Conservation (phyloP, 2,329 filamentous ascomycete species). For the Grosmannia huntii region DNA sequence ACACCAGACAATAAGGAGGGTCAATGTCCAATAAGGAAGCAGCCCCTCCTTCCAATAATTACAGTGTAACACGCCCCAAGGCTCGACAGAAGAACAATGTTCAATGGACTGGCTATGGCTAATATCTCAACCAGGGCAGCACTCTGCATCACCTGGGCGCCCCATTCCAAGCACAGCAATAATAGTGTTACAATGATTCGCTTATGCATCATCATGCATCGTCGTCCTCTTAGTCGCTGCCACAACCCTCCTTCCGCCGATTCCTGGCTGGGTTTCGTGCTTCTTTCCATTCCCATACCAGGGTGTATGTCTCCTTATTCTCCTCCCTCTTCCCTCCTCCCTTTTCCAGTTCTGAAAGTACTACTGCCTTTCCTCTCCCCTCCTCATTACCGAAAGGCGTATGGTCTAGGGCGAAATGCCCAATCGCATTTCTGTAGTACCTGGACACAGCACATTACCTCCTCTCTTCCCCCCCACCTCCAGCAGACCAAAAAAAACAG, state of each 20-base stretch:
- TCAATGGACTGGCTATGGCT: not conserved
- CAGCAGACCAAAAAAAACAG: not conserved
- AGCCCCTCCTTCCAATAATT: too few species aligned
- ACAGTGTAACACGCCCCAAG: not conserved
- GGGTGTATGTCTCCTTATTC: not conserved
- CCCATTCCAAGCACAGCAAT: not conserved
- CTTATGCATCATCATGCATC: not conserved
- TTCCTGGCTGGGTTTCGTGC: not conserved
- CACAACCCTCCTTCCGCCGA: not conserved
- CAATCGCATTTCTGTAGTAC: not conserved
- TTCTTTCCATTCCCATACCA: not conserved
- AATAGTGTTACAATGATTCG: not conserved
- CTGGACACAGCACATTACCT: not conserved
- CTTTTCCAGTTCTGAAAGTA: not conserved
- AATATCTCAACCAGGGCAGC: not conserved
- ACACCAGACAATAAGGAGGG: too few species aligned
- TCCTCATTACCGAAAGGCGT: constrained; percentile 3
- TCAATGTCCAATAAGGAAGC: not conserved
- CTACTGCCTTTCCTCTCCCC: not conserved
- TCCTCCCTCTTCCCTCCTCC: not conserved
- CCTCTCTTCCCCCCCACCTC: not conserved
- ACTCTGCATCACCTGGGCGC: not conserved
- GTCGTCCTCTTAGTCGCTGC: not conserved
- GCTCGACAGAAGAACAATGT: not conserved
- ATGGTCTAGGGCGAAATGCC: not conserved